phyloP scores from a whole-genome alignment of 2,329 filamentous ascomycete species.

The Lachnellula subtilissima region DNA sequence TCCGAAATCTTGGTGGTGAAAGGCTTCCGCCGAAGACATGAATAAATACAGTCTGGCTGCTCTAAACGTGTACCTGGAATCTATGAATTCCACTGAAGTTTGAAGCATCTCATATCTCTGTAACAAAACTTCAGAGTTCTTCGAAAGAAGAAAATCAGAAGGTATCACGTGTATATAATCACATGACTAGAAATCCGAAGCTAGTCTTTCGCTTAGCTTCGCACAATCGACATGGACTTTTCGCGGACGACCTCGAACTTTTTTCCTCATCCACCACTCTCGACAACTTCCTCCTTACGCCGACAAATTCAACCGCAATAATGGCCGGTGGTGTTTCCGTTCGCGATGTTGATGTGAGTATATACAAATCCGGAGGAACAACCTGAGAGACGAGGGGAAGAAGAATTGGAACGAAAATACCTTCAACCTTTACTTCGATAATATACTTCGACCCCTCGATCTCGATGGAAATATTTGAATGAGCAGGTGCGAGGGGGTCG shows the following conservation, averaged over 20 bases:
- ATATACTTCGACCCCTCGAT: conserved; percentile 11
- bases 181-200: too few relatives aligned
- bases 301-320: conserved; percentile 50
- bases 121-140: too few relatives aligned
- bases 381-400: conserved; percentile 7
- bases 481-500: conserved; percentile 71
- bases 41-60: too few relatives aligned
- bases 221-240: background rate
- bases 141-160: background rate
- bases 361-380: conserved; percentile 23
- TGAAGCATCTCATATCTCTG: too few relatives aligned
- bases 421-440: conserved; percentile 12
- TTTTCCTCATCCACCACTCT: background rate
- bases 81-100: too few relatives aligned
- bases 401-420: conserved; percentile 6
- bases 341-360: conserved; percentile 79
- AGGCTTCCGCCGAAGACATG: background rate
- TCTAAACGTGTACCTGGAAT: too few relatives aligned
- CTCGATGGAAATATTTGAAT: conserved; percentile 27
- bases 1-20: background rate
- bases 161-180: background rate
- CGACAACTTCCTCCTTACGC: conserved; percentile 19
- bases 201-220: background rate
- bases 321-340: conserved; percentile 77
- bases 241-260: background rate